Evolutionary conservation across 768 basidiomycete genomes (phyloP).

Genomic region (Trametes punicea): DNA sequence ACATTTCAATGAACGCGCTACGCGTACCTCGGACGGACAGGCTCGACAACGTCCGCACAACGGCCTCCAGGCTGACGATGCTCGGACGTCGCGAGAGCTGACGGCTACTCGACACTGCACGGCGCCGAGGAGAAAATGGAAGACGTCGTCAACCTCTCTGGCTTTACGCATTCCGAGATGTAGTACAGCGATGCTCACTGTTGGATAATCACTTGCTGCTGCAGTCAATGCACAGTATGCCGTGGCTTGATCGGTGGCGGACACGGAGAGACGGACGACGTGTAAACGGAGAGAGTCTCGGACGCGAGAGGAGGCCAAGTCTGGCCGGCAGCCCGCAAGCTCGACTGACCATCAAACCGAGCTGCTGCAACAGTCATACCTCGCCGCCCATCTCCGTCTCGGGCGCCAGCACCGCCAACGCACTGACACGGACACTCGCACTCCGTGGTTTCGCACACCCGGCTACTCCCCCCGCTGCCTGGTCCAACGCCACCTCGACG

Average conservation of each 20-base stretch:
- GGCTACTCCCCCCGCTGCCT: no score
- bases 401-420: no score
- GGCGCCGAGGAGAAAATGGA: background rate
- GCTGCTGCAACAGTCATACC: no score
- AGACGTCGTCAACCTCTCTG: background rate
- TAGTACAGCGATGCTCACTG: conserved; percentile 2
- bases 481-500: no score
- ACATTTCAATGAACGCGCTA: background rate
- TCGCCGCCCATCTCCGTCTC: no score
- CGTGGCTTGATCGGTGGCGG: background rate
- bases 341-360: no score
- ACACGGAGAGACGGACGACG: no score
- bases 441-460: no score
- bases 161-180: background rate
- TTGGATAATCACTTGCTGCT: background rate
- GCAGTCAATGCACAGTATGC: background rate
- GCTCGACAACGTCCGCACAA: conserved; percentile 4
- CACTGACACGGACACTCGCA: no score
- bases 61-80: background rate
- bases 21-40: conserved; percentile 9
- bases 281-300: no score
- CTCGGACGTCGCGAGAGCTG: background rate
- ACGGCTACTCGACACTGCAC: conserved; percentile 1
- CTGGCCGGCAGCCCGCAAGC: no score
- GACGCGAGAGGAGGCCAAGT: no score